Conservation (phyloP, 2,329 filamentous ascomycete species). For the Fusarium clavum region DNA sequence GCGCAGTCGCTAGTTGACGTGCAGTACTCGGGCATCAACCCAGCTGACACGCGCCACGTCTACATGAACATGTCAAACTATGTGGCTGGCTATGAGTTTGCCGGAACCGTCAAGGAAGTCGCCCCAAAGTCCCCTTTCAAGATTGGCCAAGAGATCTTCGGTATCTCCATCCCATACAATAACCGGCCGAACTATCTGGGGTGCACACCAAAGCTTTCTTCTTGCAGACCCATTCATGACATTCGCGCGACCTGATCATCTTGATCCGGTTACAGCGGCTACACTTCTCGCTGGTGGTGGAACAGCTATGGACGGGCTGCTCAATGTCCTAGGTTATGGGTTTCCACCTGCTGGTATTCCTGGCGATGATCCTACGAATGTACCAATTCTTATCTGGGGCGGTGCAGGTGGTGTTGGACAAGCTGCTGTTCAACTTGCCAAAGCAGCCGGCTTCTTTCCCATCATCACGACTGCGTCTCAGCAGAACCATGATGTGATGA, state of each 20-base stretch:
- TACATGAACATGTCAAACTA: slow-evolving; percentile 12
- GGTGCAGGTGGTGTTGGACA: slow-evolving; percentile 7
- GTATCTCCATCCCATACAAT: slow-evolving; percentile 12
- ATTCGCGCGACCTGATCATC: slow-evolving; percentile 1
- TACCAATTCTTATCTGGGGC: slow-evolving; percentile 20
- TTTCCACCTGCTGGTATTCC: background rate
- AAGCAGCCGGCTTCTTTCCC: slow-evolving; percentile 14
- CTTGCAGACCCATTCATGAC: slow-evolving; percentile 17
- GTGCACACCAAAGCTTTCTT: slow-evolving; percentile 26
- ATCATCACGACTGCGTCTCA: slow-evolving; percentile 19
- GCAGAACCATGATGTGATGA: slow-evolving; percentile 4
- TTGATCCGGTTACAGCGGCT: slow-evolving; percentile 1
- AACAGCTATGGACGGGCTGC: background rate
- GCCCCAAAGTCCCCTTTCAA: slow-evolving; percentile 16
- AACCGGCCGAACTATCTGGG: slow-evolving; percentile 18
- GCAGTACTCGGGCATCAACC: slow-evolving; percentile 31
- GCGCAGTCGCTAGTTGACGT: slow-evolving; percentile 27
- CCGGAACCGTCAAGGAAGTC: background rate
- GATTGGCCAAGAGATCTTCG: slow-evolving; percentile 15
- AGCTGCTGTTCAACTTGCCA: slow-evolving; percentile 18
- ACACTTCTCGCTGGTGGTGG: background rate
- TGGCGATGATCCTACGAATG: background rate
- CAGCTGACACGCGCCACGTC: slow-evolving; percentile 28
- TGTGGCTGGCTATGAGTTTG: slow-evolving; percentile 25
- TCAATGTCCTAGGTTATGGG: background rate